A percentile compares a stretch with the other conserved stretches of the same genome.
Conservation (phyloP, 805 yeast species). For the Ogataea kodamae region DNA sequence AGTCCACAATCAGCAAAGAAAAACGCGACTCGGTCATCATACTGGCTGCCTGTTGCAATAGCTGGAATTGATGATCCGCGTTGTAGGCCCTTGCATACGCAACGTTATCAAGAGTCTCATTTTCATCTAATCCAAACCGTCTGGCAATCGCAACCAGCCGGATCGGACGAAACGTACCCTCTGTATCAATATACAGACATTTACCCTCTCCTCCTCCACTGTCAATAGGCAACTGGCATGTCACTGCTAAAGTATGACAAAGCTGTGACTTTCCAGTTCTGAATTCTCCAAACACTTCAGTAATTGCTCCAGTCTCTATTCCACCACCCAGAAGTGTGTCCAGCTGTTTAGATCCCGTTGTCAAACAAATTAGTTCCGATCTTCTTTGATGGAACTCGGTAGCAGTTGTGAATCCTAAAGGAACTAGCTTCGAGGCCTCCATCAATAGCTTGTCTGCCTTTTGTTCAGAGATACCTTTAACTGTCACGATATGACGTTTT, state of each 20-base stretch:
- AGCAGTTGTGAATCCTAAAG: constrained; percentile 97
- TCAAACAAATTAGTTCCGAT: constrained; percentile 84
- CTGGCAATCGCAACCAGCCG: constrained; percentile 86
- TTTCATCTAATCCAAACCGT: constrained; percentile 87
- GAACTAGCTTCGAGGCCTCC: constrained; percentile 84
- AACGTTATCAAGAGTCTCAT: constrained; percentile 92
- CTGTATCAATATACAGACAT: constrained; percentile 93
- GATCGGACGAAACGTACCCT: constrained; percentile 93
- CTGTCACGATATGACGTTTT: constrained; percentile 65
- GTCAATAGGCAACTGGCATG: constrained; percentile 93
- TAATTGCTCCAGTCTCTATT: constrained; percentile 92
- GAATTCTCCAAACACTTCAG: constrained; percentile 95
- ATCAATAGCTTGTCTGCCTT: constrained; percentile 82
- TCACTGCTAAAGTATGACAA: constrained; percentile 94
- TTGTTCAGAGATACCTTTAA: constrained; percentile 93
- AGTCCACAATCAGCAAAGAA: constrained; percentile 87
- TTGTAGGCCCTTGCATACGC: constrained; percentile 97
- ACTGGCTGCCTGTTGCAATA: constrained; percentile 84
- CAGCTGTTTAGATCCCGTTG: constrained; percentile 92
- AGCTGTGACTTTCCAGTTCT: constrained; percentile 97
- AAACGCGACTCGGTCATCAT: constrained; percentile 96
- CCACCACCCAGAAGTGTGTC: constrained; percentile 96
- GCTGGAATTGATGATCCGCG: constrained; percentile 90
- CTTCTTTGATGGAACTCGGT: constrained; percentile 89
- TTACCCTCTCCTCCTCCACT: constrained; percentile 99